Conservation (phyloP, 148 eudicot genomes). For the Vaccinium macrocarpon region DNA sequence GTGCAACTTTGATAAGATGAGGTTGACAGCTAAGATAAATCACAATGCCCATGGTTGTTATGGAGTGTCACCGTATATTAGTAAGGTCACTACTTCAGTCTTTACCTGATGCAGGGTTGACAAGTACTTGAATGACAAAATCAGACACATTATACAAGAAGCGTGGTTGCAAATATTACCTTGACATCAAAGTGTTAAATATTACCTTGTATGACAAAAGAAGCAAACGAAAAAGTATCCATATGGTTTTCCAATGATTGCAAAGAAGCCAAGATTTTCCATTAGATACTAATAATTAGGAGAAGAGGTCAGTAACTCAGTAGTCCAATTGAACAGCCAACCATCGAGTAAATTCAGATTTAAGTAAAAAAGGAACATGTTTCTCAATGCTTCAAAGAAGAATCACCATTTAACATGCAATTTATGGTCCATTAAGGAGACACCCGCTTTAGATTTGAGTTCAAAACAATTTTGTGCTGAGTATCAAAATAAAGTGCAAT, state of each 20-base stretch:
- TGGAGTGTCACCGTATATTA: background rate
- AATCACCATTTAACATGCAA: background rate
- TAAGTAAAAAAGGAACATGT: background rate
- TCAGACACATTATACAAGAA: background rate
- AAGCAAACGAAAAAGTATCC: background rate
- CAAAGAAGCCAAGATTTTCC: background rate
- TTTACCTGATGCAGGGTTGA: background rate
- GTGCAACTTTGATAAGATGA: slow-evolving; percentile 29
- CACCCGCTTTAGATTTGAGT: background rate
- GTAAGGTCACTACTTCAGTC: background rate
- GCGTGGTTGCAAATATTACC: background rate
- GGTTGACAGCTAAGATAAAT: slow-evolving; percentile 35
- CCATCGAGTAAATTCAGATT: background rate
- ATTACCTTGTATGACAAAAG: background rate
- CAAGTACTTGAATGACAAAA: background rate
- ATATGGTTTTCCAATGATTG: background rate
- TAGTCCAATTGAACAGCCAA: background rate
- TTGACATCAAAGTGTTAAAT: background rate
- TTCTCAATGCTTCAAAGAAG: background rate
- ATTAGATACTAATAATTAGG: background rate
- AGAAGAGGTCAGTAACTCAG: background rate
- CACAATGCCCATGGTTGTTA: slow-evolving; percentile 29
- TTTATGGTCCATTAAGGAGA: background rate
- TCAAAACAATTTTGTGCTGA: background rate
- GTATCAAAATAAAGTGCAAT: background rate